Percentiles rank a stretch among this genome's conserved stretches.
Conservation (phyloP, 2,329 filamentous ascomycete genomes). For the Pseudocercospora pini-densiflorae region DNA sequence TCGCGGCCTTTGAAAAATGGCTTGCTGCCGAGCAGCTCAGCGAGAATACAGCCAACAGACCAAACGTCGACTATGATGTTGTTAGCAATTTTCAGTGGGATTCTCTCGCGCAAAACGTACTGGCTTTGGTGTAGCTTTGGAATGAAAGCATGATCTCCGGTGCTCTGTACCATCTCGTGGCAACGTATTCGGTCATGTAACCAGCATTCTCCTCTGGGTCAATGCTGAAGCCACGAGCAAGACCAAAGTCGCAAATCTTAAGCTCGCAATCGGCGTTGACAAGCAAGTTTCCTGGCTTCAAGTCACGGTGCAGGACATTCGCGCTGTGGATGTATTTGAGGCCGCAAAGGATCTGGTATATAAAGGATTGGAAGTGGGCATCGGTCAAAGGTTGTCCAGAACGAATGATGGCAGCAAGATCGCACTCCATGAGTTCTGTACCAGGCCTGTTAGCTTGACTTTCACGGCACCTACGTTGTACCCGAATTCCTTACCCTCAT, state of each 20-base stretch:
- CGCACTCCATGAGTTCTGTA: slow-evolving; percentile 97
- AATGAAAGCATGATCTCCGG: slow-evolving; percentile 99
- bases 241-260: slow-evolving; percentile 98
- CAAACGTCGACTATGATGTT: slow-evolving; percentile 82
- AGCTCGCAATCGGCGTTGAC: slow-evolving; percentile 99
- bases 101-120: slow-evolving; percentile 72
- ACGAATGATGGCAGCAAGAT: slow-evolving; percentile 95
- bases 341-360: slow-evolving; percentile 99
- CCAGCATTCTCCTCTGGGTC: slow-evolving; percentile 98
- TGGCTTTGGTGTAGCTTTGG: slow-evolving; percentile 99
- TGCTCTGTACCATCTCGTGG: slow-evolving; percentile 97
- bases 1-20: slow-evolving; percentile 99
- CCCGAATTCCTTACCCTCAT: slow-evolving; percentile 72
- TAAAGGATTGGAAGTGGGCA: slow-evolving; percentile 99
- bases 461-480: background rate
- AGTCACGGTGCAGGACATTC: slow-evolving; percentile 93
- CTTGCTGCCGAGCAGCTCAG: slow-evolving; percentile 91
- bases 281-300: slow-evolving; percentile 95
- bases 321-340: slow-evolving; percentile 99
- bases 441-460: background rate
- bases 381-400: slow-evolving; percentile 97
- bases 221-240: slow-evolving; percentile 94
- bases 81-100: too few species aligned
- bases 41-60: slow-evolving; percentile 98
- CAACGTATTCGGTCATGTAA: slow-evolving; percentile 99